Base-by-base conservation (phyloP, 2,329 filamentous ascomycete species). In the Didymella lethalis region DNA sequence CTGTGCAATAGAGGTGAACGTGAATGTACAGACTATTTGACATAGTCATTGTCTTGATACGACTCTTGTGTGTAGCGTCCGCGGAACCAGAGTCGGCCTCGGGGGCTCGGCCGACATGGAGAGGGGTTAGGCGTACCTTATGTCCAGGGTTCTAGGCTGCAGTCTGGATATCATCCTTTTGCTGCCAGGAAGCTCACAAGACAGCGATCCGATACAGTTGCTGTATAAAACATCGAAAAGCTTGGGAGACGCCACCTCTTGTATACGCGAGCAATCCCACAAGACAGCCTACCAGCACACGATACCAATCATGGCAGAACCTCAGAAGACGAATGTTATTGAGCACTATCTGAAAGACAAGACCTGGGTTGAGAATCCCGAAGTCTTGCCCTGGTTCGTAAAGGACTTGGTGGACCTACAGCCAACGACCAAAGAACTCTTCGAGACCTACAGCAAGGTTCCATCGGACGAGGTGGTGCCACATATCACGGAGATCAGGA, bases 401-500 rank as follows among this genome's bases (percentile, higher is more conserved):
- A 67, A 67, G n/a, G 66, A 76, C 6, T 38, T 75, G 4, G 59
- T 64, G 16, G 64, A 75, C 12, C 59, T 78, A 2, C 65, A 66
- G 26, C 67, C 71, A 12, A 64, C 61, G 16, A 71, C 75, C 2
- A 63, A 69, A 32, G 64, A 77, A 7, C 59, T 80, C 14, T 71
- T 80, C 16, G 76, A 79, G 55, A 72, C 65, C 8, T 80, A 80
- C 64, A 76, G 75, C 64, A 72, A 73, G 25, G 66, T 80, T 2
- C 69, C 75, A 2, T 43, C 73, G 1, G 70, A 70, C 26, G 62
- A 77, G 14, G 70, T 80, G 8, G 64, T 72, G 11, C n/a, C 68
- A 16, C 78, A 80, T 54, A 72, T 80, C 43, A 68, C 69, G 47
- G 53, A 69, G 36, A 68, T 77, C 29, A 69, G 73, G 59, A 65